Evolutionary conservation across 1,284 basidiomycete genomes (phyloP), one percentile per base, ranked within the genome.

Genomic region (Ceratobasidium sp.): DNA sequence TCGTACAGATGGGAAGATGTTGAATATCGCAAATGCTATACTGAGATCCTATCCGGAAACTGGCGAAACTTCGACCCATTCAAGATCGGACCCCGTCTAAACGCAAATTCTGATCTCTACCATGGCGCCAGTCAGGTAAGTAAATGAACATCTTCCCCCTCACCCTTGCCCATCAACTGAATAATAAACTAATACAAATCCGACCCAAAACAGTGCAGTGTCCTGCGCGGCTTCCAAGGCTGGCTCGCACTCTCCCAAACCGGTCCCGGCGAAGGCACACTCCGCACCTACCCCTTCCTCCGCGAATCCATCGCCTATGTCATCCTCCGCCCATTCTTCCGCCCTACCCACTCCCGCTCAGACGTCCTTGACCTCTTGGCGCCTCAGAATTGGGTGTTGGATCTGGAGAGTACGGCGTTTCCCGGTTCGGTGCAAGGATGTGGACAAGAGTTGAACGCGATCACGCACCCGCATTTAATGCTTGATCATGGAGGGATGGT

Each of bases 181-280:
- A 52, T n/a, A n/a, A 38, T 11, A 38, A 58, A 16, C 43, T 44
- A 18, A n/a, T n/a, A n/a, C 75, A 90, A 78, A 30, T 16, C n/a
- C 4, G 2, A 49, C 9, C 57, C 5, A 14, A 26, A 18, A 1
- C 26, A 76, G 75, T 93, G 92, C 77, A 87, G 89, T 0, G 87
- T 93, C 32, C 90, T 93, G 81, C 85, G 92, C n/a, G 88, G 90
- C 0, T 90, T 90, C 85, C 91, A 94, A 79, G 91, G 91, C 2
- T 89, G 91, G 82, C 82, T 94, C 71, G 89, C 89, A 0, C 79
- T 82, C 46, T 82, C 80, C n/a, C 18, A 78, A 35, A 91, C 91
- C 0, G 87, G 86, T 0, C 86, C 89, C 0, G 82, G 83, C 5
- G 89, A 94, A 78, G 93, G 93, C 13, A 91, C 90, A 0, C 80